Conservation (phyloP, 148 eudicot species). For the Silene latifolia region DNA sequence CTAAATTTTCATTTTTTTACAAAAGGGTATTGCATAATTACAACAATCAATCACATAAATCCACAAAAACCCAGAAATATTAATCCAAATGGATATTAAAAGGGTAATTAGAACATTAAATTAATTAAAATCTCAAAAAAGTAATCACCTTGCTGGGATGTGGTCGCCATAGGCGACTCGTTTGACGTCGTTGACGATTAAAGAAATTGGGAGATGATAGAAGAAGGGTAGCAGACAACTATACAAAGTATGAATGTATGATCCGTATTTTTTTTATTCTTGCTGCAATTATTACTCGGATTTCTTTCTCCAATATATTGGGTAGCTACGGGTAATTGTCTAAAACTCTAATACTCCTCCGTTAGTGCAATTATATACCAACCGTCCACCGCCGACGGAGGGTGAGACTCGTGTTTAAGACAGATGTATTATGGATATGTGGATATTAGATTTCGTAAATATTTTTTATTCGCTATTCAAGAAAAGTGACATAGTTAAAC, state of each 20-base stretch:
- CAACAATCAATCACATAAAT: too few species aligned
- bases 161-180: conserved; percentile 29
- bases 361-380: too few species aligned
- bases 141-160: conserved; percentile 23
- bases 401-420: too few species aligned
- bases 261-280: background rate
- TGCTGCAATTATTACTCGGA: too few species aligned
- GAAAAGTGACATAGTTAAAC: too few species aligned
- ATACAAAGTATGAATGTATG: background rate
- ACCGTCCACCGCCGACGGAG: too few species aligned
- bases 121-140: background rate
- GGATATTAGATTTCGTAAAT: too few species aligned
- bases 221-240: background rate
- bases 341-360: too few species aligned
- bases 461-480: too few species aligned
- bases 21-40: background rate
- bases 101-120: background rate
- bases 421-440: too few species aligned
- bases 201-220: background rate
- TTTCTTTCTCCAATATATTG: too few species aligned
- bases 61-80: background rate
- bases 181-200: background rate
- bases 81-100: background rate
- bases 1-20: background rate
- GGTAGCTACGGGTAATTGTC: too few species aligned